phyloP scores from a whole-genome alignment of 257 asterid genomes.

The Solanum sejunctum region DNA sequence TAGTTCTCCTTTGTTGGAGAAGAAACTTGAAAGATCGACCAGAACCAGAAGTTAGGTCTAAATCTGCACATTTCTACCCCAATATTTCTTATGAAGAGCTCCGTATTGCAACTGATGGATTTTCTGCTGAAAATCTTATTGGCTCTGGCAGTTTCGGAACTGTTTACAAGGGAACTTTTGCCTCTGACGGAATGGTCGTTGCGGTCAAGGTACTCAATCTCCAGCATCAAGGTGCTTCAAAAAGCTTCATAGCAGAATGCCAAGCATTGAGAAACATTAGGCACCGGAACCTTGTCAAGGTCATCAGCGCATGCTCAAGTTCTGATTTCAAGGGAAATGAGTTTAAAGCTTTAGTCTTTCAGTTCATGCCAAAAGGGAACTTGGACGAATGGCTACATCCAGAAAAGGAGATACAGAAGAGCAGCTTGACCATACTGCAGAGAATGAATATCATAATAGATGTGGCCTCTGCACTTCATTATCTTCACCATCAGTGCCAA shows the following conservation, averaged over 20 bases:
- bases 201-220: constrained; percentile 41
- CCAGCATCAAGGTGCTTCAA: constrained; percentile 25
- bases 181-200: constrained; percentile 12
- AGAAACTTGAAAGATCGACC: constrained; percentile 5
- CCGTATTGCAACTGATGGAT: constrained; percentile 23
- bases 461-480: constrained; percentile 31
- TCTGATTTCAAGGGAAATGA: constrained; percentile 27
- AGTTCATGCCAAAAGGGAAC: constrained; percentile 42
- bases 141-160: constrained; percentile 38
- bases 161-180: constrained; percentile 25
- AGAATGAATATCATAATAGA: constrained; percentile 27
- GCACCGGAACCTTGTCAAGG: constrained; percentile 39
- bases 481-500: constrained; percentile 33
- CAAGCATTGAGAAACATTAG: constrained; percentile 29
- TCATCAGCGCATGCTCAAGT: constrained; percentile 44
- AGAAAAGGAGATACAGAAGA: constrained; percentile 1
- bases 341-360: constrained; percentile 34
- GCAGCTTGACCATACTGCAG: constrained; percentile 18
- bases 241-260: constrained; percentile 40
- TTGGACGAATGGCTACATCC: constrained; percentile 44
- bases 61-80: constrained; percentile 7
- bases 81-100: constrained; percentile 30
- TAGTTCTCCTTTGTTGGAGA: constrained; percentile 15
- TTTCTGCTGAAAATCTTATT: constrained; percentile 19
- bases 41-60: not conserved